Percentiles rank a stretch among this genome's conserved stretches.
These are phyloP conservation scores for Solanum sejunctum DNA, from an alignment of 257 asterid genomes.

Conservation along the genomic window DNA sequence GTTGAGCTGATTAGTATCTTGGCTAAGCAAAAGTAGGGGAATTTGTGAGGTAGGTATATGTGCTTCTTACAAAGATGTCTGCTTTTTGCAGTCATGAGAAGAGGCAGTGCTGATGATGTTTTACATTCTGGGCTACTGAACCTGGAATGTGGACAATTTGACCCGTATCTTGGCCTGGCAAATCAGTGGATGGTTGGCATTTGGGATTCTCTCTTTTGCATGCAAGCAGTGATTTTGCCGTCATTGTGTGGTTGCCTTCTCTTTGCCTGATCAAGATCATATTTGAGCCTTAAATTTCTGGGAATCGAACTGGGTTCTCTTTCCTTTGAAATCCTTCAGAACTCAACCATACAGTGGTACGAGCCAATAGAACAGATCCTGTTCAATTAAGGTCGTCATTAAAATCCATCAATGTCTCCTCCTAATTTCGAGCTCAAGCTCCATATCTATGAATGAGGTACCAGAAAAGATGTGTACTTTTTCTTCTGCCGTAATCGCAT, in stretches of 20 bases:
- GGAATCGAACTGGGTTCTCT: neutral
- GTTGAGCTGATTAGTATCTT: conserved; percentile 4
- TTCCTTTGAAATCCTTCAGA: neutral
- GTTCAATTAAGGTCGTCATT: neutral
- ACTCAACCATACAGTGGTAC: neutral
- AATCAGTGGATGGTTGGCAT: neutral
- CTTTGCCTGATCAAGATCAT: neutral
- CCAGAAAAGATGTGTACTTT: neutral
- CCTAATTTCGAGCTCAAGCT: neutral
- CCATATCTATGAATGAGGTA: neutral
- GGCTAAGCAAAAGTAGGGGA: conserved; percentile 5
- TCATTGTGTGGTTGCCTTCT: neutral
- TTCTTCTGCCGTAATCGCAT: neutral
- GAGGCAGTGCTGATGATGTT: neutral
- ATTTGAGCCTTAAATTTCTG: neutral
- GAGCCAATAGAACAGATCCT: neutral
- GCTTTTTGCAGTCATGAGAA: neutral
- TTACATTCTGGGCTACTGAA: neutral
- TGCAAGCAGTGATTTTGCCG: conserved; percentile 5
- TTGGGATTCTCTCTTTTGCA: neutral
- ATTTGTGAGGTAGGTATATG: neutral
- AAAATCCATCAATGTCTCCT: neutral
- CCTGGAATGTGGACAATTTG: neutral
- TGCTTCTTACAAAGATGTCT: neutral
- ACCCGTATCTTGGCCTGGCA: neutral